Evolutionary conservation across 1,284 basidiomycete species (phyloP), one percentile per base, ranked within the genome.

Genomic region (Austroboletus niveus): DNA sequence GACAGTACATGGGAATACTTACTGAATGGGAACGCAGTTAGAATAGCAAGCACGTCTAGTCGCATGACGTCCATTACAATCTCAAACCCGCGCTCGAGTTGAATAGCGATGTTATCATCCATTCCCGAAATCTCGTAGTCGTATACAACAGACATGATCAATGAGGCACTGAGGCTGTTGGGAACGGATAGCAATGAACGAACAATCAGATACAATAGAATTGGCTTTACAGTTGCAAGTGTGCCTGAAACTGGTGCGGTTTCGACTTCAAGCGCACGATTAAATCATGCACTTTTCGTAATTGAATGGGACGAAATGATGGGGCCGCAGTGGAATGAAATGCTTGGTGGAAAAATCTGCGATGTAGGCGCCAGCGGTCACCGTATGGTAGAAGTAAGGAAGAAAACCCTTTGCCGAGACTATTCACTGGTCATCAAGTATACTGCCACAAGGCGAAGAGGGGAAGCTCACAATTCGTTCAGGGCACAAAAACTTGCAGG

Each of bases 331-430:
- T 56, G 10, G 45, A 32, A 10, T 54, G 53, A 22, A 65, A 57
- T 9, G 63, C 56, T 36, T 65, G 59, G 30, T 67, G 61, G 45
- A 63, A 67, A n/a, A 63, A 6, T 27, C 61, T 48, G 11, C 63
- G 59, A 71, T 66, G 7, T 9, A 51, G 60, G 1, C 62, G 60
- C 61, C 64, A 66, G 7, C 49, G 51, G 45, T 63, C 58, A n/a
- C 60, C 53, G 40, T 66, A 63, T 4, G 55, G 62, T 9, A 63
- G 15, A 30, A 56, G 53, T 43, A 61, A 40, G 5, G 62, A 65
- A 4, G 49, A 41, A 46, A 65, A 66, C 6, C 54, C 62, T 7
- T 31, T 44, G 12, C 60, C 62, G n/a, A 65, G 43, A 27, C 64
- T 65, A n/a, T 42, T 11, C 15, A 20, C 17, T 6, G 34, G 27